phyloP scores from a whole-genome alignment of 2,329 filamentous ascomycete species.

The Verticillium isaacii region DNA sequence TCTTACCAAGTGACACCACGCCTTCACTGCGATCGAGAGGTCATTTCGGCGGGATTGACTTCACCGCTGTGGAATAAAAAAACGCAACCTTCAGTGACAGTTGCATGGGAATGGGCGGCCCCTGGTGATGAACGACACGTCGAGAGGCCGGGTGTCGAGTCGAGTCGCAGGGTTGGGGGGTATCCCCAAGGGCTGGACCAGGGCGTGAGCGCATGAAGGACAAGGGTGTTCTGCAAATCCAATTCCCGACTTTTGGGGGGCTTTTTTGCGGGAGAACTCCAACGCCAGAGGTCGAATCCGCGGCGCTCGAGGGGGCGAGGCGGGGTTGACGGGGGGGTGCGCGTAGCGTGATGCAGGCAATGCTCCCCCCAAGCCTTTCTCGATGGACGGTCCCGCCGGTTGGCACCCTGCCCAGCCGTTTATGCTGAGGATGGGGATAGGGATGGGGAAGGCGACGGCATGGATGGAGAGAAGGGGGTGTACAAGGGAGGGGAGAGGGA shows the following conservation, averaged over 20 bases:
- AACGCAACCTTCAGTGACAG: not conserved
- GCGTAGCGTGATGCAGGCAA: not conserved
- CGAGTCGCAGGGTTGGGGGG: not conserved
- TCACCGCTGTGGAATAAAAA: not conserved
- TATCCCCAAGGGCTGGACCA: not conserved
- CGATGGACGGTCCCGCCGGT: not conserved
- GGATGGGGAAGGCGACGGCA: not conserved
- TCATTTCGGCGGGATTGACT: not conserved
- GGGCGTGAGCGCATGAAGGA: not conserved
- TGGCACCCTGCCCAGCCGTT: not conserved
- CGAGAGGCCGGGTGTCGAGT: not conserved
- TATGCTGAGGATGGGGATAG: not conserved
- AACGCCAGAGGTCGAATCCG: not conserved
- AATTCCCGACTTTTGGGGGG: conserved; percentile 5
- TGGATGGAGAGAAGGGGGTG: not conserved
- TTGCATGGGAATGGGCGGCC: not conserved
- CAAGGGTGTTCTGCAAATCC: not conserved
- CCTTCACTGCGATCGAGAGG: not conserved
- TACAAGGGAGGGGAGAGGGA: not conserved
- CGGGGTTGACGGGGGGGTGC: not conserved
- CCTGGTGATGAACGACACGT: not conserved
- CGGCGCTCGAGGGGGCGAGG: not conserved
- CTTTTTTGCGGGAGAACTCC: not conserved
- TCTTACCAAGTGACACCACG: not conserved
- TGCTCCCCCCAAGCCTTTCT: not conserved